Evolutionary conservation across 2,329 filamentous ascomycete genomes (phyloP).

Genomic region (Cercospora citrullina): DNA sequence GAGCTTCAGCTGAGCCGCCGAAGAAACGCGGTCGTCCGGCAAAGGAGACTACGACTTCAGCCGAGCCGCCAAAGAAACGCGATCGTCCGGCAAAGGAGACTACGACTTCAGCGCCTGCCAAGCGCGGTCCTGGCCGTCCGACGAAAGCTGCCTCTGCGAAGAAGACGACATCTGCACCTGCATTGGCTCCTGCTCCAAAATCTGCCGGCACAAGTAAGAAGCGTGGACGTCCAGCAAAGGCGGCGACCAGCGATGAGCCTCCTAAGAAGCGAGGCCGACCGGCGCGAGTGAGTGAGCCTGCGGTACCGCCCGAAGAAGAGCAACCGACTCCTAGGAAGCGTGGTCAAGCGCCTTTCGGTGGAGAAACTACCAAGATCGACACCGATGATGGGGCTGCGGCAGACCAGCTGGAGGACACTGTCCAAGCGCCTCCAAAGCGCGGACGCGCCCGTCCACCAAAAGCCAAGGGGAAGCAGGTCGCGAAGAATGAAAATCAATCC

Average conservation of each 20-base stretch:
- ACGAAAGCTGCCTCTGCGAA: conserved; percentile 2
- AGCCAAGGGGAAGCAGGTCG: conserved; percentile 24
- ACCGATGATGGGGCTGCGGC: conserved; percentile 33
- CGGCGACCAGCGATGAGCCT: conserved; percentile 13
- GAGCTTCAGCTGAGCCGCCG: conserved; percentile 20
- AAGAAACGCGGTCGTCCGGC: conserved; percentile 36
- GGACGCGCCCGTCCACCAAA: conserved; percentile 17
- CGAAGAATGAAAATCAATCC: conserved; percentile 10
- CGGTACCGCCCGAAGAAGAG: conserved; percentile 16
- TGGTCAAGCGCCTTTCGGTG: conserved; percentile 33
- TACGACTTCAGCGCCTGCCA: not conserved
- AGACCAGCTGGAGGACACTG: conserved; percentile 33
- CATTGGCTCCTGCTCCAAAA: conserved; percentile 12
- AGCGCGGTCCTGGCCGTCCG: conserved; percentile 12
- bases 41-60: conserved; percentile 14
- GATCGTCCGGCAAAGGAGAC: conserved; percentile 28
- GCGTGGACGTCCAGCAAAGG: conserved; percentile 26
- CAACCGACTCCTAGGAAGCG: conserved; percentile 32
- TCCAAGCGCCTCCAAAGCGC: conserved; percentile 21
- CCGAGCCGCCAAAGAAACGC: conserved; percentile 34
- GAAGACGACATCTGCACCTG: not conserved
- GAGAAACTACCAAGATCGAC: conserved; percentile 36
- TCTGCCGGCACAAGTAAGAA: conserved; percentile 21
- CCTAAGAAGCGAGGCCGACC: conserved; percentile 35
- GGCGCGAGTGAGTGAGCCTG: conserved; percentile 13